phyloP scores from a whole-genome alignment of 345 rosid genomes.

The Mercurialis annua region DNA sequence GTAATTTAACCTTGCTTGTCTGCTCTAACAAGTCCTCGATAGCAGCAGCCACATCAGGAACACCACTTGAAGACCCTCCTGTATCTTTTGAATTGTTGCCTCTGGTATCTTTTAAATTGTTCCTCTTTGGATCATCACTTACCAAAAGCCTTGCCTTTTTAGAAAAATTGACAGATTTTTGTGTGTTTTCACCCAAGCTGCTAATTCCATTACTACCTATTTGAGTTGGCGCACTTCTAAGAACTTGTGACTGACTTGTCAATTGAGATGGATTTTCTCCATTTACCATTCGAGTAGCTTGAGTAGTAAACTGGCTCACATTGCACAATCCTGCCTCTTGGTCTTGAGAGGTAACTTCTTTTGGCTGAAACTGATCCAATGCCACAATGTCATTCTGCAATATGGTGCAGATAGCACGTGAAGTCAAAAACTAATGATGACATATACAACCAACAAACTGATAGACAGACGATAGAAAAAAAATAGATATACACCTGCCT shows the following conservation, averaged over 20 bases:
- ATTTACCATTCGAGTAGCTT: conserved; percentile 43
- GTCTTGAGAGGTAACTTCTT: conserved; percentile 66
- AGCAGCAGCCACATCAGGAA: conserved; percentile 86
- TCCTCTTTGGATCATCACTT: conserved; percentile 33
- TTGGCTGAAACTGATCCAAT: conserved; percentile 62
- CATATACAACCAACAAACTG: not conserved
- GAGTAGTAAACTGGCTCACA: conserved; percentile 71
- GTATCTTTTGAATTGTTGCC: conserved; percentile 30
- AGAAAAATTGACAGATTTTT: conserved; percentile 27
- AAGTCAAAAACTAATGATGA: not conserved
- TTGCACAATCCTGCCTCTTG: conserved; percentile 55
- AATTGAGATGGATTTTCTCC: conserved; percentile 49
- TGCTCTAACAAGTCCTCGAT: conserved; percentile 92
- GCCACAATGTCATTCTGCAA: conserved; percentile 69
- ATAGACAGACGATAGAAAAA: not conserved
- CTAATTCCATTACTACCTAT: conserved; percentile 26
- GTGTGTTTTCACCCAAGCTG: conserved; percentile 32
- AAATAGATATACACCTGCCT: conserved; percentile 73
- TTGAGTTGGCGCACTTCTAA: conserved; percentile 25
- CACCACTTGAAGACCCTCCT: conserved; percentile 46
- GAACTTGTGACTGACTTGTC: conserved; percentile 46
- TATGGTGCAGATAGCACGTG: not conserved
- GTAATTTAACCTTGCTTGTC: conserved; percentile 65
- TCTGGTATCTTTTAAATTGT: conserved; percentile 31
- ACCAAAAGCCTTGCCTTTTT: conserved; percentile 56